These are phyloP conservation scores for Colletotrichum neosansevieriae DNA, from an alignment of 2,329 filamentous ascomycete genomes.

Conservation along the genomic window DNA sequence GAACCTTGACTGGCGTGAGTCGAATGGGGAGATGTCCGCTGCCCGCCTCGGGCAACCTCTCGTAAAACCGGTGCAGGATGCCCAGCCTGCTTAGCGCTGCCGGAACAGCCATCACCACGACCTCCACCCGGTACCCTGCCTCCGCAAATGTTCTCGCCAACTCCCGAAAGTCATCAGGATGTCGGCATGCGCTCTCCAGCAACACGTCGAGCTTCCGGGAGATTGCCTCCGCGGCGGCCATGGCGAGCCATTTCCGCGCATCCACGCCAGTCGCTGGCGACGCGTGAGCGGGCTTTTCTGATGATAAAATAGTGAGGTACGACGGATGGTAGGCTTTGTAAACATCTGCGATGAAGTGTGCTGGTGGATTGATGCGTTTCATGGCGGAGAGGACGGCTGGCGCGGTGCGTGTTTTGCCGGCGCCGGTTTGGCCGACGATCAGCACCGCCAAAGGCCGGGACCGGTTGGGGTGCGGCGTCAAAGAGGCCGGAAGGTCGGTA, in stretches of 20 bases:
- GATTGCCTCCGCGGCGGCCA: slow-evolving; percentile 52
- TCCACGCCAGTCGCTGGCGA: slow-evolving; percentile 54
- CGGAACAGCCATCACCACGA: slow-evolving; percentile 58
- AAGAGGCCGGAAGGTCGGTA: slow-evolving; percentile 47
- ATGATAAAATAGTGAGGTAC: slow-evolving; percentile 49
- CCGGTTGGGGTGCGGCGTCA: slow-evolving; percentile 29
- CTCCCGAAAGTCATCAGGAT: slow-evolving; percentile 54
- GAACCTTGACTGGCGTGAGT: slow-evolving; percentile 57
- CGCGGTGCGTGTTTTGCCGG: slow-evolving; percentile 60
- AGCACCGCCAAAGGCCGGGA: slow-evolving; percentile 54
- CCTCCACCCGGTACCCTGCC: slow-evolving; percentile 53
- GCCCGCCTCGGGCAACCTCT: slow-evolving; percentile 50
- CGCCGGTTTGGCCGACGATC: slow-evolving; percentile 61
- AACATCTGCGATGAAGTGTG: slow-evolving; percentile 62
- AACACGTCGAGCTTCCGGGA: slow-evolving; percentile 51
- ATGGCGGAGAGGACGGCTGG: slow-evolving; percentile 53
- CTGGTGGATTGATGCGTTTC: slow-evolving; percentile 39
- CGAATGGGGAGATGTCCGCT: slow-evolving; percentile 52
- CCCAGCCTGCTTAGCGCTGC: slow-evolving; percentile 56
- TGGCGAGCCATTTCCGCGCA: slow-evolving; percentile 58
- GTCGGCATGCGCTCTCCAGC: slow-evolving; percentile 59
- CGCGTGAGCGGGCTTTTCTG: slow-evolving; percentile 49
- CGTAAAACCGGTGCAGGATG: slow-evolving; percentile 55
- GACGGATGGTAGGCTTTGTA: slow-evolving; percentile 62
- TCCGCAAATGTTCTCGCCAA: slow-evolving; percentile 51